phyloP scores from a whole-genome alignment of 108 stramenopile species.

The Fragilariopsis cylindrus region DNA sequence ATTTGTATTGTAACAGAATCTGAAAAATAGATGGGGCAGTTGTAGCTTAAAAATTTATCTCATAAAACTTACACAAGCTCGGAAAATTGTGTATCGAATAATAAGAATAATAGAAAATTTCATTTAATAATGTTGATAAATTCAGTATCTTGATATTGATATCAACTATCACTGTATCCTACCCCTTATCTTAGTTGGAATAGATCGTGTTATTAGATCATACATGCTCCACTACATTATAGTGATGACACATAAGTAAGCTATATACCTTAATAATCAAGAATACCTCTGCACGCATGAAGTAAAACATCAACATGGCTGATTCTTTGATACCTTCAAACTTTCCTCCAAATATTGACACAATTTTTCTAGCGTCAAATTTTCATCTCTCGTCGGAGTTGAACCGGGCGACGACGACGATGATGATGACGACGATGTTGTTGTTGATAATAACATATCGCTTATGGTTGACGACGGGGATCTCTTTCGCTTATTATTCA shows the following conservation, averaged over 20 bases:
- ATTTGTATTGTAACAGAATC: neutral
- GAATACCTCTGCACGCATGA: too few relatives aligned
- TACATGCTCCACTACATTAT: too few relatives aligned
- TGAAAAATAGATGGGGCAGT: slow-evolving; percentile 4
- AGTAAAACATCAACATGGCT: neutral
- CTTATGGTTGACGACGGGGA: neutral
- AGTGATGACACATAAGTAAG: too few relatives aligned
- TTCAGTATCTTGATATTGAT: neutral
- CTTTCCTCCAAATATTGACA: slow-evolving; percentile 31
- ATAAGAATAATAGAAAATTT: neutral
- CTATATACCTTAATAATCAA: too few relatives aligned
- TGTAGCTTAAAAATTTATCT: slow-evolving; percentile 6
- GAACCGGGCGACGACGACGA: neutral
- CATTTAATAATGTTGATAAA: neutral
- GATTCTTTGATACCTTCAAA: slow-evolving; percentile 27
- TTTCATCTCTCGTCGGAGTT: neutral
- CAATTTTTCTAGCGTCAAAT: slow-evolving; percentile 22
- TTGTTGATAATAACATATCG: too few relatives aligned
- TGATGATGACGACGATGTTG: neutral
- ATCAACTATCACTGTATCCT: too few relatives aligned
- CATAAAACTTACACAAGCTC: too few relatives aligned
- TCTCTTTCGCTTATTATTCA: neutral
- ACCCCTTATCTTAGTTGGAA: too few relatives aligned
- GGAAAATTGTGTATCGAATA: too few relatives aligned
- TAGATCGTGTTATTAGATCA: too few relatives aligned